Percentiles rank a stretch among this genome's conserved stretches.
These are phyloP conservation scores for Knoxdaviesia capensis DNA, from an alignment of 2,329 filamentous ascomycete species.

Conservation along the genomic window DNA sequence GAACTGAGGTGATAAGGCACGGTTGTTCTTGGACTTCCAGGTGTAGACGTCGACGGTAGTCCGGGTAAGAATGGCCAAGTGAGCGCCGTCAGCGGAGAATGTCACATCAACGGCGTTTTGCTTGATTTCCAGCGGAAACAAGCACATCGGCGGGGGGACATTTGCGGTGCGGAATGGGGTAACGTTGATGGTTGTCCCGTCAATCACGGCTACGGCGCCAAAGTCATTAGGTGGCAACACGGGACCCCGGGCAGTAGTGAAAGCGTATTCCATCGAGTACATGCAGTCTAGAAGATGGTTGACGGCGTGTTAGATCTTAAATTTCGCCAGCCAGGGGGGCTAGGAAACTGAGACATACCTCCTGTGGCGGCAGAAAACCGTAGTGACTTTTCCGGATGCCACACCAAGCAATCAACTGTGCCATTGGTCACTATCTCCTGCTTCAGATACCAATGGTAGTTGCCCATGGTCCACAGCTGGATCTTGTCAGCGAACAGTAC, in stretches of 20 bases:
- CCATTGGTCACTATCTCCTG: slow-evolving; percentile 46
- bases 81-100: slow-evolving; percentile 42
- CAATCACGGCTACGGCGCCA: slow-evolving; percentile 65
- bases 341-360: slow-evolving; percentile 15
- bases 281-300: neutral
- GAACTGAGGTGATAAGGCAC: too few relatives aligned
- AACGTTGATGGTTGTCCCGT: slow-evolving; percentile 60
- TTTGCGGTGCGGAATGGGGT: slow-evolving; percentile 73
- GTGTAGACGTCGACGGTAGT: slow-evolving; percentile 46
- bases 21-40: slow-evolving; percentile 37
- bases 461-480: slow-evolving; percentile 94
- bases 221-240: slow-evolving; percentile 52
- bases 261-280: slow-evolving; percentile 35
- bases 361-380: slow-evolving; percentile 36
- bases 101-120: slow-evolving; percentile 53
- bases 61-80: slow-evolving; percentile 54
- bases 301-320: too few relatives aligned
- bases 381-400: slow-evolving; percentile 76
- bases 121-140: slow-evolving; percentile 47
- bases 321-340: too few relatives aligned
- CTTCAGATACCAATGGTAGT: slow-evolving; percentile 97
- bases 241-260: slow-evolving; percentile 48
- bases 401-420: slow-evolving; percentile 24
- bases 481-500: slow-evolving; percentile 53
- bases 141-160: slow-evolving; percentile 80